Evolutionary conservation across 2,329 filamentous ascomycete species (phyloP), one percentile per base, ranked within the genome.

Genomic region (Diaporthe sp.): DNA sequence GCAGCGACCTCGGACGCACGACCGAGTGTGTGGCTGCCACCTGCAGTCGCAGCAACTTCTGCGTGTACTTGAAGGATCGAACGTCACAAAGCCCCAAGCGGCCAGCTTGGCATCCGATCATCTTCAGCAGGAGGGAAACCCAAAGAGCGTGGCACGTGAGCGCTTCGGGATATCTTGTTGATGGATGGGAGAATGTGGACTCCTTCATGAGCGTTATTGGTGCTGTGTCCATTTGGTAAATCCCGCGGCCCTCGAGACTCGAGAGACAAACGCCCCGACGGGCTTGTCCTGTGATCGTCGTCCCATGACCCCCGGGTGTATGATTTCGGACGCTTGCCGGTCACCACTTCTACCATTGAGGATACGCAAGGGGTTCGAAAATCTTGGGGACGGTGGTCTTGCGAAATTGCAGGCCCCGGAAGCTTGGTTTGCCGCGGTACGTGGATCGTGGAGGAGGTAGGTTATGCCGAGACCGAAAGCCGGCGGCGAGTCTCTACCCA

Each of bases 381-480:
- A 8, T 42, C 65, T 28, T 31, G n/a, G 28, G 42, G 51, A 10
- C 39, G 44, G 25, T 42, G 42, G 31, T 53, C 28, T 69, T 49
- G 65, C 65, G 67, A 71, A 44, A 70, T 55, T 74, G 55, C 42
- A 70, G 73, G 69, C 42, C 53, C 73, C 55, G 55, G 31, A 69
- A 59, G 65, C 58, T 53, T 71, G 59, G 49, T 51, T n/a, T 71
- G 73, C 65, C 73, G 73, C 65, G 28, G 39, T 59, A 22, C 42
- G 42, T 59, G 34, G 57, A 46, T 57, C 37, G 46, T 37, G 37
- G 8, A 68, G 49, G 72, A 53, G 37, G 72, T 58, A 31, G 25
- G 59, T 68, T 69, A 44, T 73, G 72, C 62, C 72, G 72, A 69
- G 59, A 67, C 57, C 25, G 59, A 67, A 58, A 68, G 46, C 61